Base-by-base conservation (phyloP, 1,284 basidiomycete genomes). In the Ceratobasidium sp. region DNA sequence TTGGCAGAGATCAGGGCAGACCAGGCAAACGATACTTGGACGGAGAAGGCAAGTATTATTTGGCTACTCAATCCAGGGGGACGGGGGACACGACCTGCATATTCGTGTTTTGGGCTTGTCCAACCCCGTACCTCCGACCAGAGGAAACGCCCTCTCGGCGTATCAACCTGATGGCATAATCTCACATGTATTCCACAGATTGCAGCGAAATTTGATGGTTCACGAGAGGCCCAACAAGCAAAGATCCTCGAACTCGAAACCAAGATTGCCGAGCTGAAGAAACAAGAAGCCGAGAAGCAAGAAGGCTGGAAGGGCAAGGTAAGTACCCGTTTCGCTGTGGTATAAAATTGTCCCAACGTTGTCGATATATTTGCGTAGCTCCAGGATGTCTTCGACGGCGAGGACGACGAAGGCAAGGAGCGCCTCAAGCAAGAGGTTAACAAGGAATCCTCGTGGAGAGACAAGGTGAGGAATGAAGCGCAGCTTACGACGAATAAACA, bases 271-370 rank as follows among this genome's bases (percentile, higher is more conserved):
- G 60, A 65, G 35, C 32, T 49, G 47, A 50, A 50, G 60, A 65
- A 53, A 38, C 60, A 49, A 12, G 60, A 65, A 49, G 60, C 60
- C 31, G 60, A 65, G 50, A 65, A 65, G 43, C 60, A 65, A 49
- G 60, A 65, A 20, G 60, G 60, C 3, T 65, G 60, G 60, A 65
- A 65, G 25, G 60, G 60, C 15, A 65, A 53, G 49, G 60, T 65
- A 7, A 17, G 57, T 60, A 15, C 8, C 20, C 35, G 17, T 49
- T 40, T 25, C 27, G 2, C 31, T 42, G 13, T 40, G 25, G 13
- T 20, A 12, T 6, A 12, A 12, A 6, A 12, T 15, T 47, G 20
- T 7, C 45, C 22, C 45, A 47, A 47, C 10, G 10, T 7, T 22
- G 10, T 22, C 10, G 45, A 12, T 47, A 12, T 20, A 42, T 42